Conservation (phyloP, 306 rosid genomes). For the Styphnolobium japonicum region DNA sequence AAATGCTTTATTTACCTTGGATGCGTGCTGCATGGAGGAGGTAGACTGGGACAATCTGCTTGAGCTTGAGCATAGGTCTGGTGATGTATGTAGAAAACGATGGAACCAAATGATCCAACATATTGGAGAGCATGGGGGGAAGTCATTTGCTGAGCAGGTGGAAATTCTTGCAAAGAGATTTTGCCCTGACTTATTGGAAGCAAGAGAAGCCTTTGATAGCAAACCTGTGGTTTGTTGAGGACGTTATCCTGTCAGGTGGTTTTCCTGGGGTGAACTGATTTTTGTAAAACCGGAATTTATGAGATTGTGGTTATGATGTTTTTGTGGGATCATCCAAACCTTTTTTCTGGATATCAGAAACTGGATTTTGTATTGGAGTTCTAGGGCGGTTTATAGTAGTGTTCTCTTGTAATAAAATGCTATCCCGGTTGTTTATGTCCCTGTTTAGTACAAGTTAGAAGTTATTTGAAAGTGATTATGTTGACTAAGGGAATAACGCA, state of each 20-base stretch:
- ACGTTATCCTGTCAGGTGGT: not conserved
- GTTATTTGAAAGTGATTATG: not conserved
- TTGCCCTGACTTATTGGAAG: constrained; percentile 39
- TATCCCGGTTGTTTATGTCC: not conserved
- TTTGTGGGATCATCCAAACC: not conserved
- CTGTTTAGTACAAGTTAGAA: not conserved
- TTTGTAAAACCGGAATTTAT: not conserved
- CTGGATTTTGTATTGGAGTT: not conserved
- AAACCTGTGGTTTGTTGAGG: constrained; percentile 32
- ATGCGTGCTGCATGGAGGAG: constrained; percentile 53
- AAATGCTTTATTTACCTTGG: constrained; percentile 42
- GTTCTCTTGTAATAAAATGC: not conserved
- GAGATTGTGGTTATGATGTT: not conserved
- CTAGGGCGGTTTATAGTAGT: not conserved
- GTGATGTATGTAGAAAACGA: constrained; percentile 52
- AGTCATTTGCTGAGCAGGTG: constrained; percentile 61
- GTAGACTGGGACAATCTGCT: constrained; percentile 68
- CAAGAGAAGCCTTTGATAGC: constrained; percentile 42
- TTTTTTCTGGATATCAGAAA: not conserved
- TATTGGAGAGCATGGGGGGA: constrained; percentile 42
- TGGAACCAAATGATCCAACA: constrained; percentile 61
- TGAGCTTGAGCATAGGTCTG: constrained; percentile 50
- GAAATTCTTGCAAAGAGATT: constrained; percentile 47
- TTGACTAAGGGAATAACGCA: not conserved
- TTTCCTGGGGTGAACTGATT: not conserved